Evolutionary conservation across 208 protist species (phyloP).

Genomic region (Kentomonas sorsogonicus): DNA sequence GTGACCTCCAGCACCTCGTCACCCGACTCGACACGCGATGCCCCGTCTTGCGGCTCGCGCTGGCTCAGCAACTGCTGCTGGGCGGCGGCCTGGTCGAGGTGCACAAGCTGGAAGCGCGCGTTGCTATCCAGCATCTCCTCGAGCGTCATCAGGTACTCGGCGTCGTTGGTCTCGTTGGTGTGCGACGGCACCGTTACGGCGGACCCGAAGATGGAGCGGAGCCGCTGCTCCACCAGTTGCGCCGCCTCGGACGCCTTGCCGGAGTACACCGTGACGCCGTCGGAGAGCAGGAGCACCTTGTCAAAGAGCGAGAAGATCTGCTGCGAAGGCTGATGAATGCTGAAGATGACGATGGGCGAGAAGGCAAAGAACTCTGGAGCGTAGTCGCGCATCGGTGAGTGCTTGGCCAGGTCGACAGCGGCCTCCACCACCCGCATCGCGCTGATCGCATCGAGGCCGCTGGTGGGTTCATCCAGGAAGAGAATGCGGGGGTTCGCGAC

Average conservation of each 20-base stretch:
- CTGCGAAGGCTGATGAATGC: slow-evolving; percentile 89
- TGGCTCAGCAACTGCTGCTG: slow-evolving; percentile 6
- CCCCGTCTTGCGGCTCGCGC: slow-evolving; percentile 8
- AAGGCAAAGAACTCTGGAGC: slow-evolving; percentile 86
- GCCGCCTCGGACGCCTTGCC: slow-evolving; percentile 63
- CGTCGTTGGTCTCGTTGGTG: slow-evolving; percentile 55
- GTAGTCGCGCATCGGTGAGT: slow-evolving; percentile 75
- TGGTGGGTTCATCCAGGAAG: slow-evolving; percentile 91
- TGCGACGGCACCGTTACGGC: slow-evolving; percentile 29
- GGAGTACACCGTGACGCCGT: slow-evolving; percentile 80
- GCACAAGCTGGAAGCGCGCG: slow-evolving; percentile 56
- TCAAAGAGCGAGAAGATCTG: slow-evolving; percentile 89
- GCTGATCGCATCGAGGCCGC: slow-evolving; percentile 81
- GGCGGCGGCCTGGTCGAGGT: not conserved
- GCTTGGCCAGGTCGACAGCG: slow-evolving; percentile 72
- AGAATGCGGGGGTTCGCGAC: slow-evolving; percentile 88
- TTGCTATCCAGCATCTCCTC: slow-evolving; percentile 73
- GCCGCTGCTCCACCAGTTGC: slow-evolving; percentile 45
- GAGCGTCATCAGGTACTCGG: slow-evolving; percentile 86
- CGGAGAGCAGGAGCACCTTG: slow-evolving; percentile 78
- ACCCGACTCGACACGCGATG: slow-evolving; percentile 13
- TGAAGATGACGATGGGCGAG: slow-evolving; percentile 86
- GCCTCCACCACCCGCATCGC: slow-evolving; percentile 79
- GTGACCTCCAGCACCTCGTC: slow-evolving; percentile 45
- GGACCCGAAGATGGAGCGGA: slow-evolving; percentile 33